Conservation (phyloP, 495 filamentous ascomycete genomes). For the Hypoxylon lenormandii region DNA sequence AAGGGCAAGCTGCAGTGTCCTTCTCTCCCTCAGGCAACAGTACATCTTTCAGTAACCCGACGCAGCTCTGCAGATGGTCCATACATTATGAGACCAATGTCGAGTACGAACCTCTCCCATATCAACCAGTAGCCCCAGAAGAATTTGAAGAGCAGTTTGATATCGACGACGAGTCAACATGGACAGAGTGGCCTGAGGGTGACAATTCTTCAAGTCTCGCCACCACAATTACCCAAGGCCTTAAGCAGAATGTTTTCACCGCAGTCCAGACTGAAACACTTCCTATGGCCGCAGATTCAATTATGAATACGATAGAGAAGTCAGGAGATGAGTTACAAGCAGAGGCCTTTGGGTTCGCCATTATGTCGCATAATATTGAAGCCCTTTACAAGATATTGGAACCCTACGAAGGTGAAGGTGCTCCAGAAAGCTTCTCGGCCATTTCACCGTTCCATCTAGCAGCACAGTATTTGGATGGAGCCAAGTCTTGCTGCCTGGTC, state of each 20-base stretch:
- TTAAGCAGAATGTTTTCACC: constrained; percentile 54
- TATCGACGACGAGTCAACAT: constrained; percentile 48
- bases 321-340: constrained; percentile 47
- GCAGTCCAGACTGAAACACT: constrained; percentile 33
- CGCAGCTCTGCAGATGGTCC: constrained; percentile 23
- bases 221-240: constrained; percentile 40
- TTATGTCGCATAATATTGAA: constrained; percentile 54
- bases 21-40: not conserved
- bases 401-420: not conserved
- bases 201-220: constrained; percentile 14
- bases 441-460: constrained; percentile 59
- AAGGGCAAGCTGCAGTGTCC: not conserved
- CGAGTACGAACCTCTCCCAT: not conserved
- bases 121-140: not conserved
- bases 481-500: constrained; percentile 54
- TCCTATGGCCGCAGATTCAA: constrained; percentile 46
- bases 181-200: constrained; percentile 44
- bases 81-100: not conserved
- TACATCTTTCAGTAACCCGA: not conserved
- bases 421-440: constrained; percentile 12
- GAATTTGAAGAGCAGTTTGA: constrained; percentile 21
- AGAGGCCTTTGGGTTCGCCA: constrained; percentile 57
- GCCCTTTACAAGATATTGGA: constrained; percentile 24
- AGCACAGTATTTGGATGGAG: constrained; percentile 55
- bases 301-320: constrained; percentile 43